Evolutionary conservation across 1,284 basidiomycete species (phyloP), one percentile per base, ranked within the genome.

Genomic region (Pseudozyma hubeiensis): DNA sequence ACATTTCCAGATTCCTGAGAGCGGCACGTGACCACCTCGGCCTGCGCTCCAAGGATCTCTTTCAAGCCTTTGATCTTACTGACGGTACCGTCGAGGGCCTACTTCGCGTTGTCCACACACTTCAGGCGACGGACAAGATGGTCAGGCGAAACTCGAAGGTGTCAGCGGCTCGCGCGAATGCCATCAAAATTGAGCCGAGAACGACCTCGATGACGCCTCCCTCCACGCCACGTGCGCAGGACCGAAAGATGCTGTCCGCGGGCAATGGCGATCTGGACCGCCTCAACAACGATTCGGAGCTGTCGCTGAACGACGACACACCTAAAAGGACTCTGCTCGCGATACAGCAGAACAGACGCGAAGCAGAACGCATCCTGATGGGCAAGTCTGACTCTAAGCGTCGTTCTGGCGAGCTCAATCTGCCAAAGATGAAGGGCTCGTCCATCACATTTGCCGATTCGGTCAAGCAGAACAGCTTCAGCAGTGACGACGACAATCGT

Each of bases 401-500:
- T 3, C 66, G 66, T n/a, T 70, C 69, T 1, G 45, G 63, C 51
- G 72, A 78, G 41, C 40, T 60, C 4, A 43, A 51, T 29, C 41
- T 45, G 24, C 16, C 53, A 17, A 61, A 49, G 43, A 41, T 30
- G 24, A 72, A 65, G 29, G 40, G 55, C 13, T 53, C 74, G 3
- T 73, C 74, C 29, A 75, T 80, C 62, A 75, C 75, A 1, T 78
- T 80, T 40, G 76, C 77, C 11, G 74, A 78, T 30, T 61, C 66
- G n/a, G 74, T 71, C 48, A 67, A 70, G 44, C 55, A 60, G 39
- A 49, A 50, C 16, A 70, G 75, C 67, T 63, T 59, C 50, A 65
- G 50, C 37, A 52, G 56, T n/a, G 77, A 74, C 39, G 77, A 74
- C 14, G 75, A 78, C 24, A 45, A 49, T 29, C 67, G 75, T 14